These are phyloP conservation scores for Eucalyptus albens DNA, from an alignment of 345 rosid species.

Conservation along the genomic window DNA sequence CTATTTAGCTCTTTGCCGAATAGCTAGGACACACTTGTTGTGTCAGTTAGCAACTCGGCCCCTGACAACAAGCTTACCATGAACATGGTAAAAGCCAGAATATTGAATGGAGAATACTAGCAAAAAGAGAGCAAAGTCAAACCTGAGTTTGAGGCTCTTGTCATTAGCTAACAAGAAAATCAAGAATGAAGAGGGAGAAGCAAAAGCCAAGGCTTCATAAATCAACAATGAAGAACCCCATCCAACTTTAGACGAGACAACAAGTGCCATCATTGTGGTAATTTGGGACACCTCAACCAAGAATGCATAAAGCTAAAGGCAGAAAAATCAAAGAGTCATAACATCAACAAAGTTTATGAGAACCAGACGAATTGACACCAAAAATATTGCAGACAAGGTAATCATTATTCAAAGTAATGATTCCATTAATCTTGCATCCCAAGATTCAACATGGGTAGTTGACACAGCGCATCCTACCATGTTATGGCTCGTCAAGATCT, in stretches of 20 bases:
- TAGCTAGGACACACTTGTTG: not conserved
- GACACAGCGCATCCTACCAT: not conserved
- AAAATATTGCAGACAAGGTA: too few relatives aligned
- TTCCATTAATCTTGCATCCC: not conserved
- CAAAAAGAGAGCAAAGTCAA: not conserved
- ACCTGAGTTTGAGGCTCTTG: not conserved
- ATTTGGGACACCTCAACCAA: not conserved
- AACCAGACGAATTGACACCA: not conserved
- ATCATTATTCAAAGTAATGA: not conserved
- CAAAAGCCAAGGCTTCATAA: not conserved
- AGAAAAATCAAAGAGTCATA: not conserved
- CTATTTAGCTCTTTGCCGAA: not conserved
- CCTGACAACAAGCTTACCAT: not conserved
- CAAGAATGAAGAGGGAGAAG: not conserved
- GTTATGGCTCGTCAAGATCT: not conserved
- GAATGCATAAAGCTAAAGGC: not conserved
- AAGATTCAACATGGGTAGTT: not conserved
- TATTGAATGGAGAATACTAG: not conserved
- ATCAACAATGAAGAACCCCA: not conserved
- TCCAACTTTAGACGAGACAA: not conserved
- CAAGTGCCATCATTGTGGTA: not conserved
- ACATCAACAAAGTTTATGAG: not conserved
- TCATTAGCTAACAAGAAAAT: not conserved
- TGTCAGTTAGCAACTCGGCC: not conserved
- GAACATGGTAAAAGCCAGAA: not conserved